A percentile compares a stretch with the other conserved stretches of the same genome.
phyloP scores from a whole-genome alignment of 2,329 filamentous ascomycete species.

The Pestalotiopsis sp. region DNA sequence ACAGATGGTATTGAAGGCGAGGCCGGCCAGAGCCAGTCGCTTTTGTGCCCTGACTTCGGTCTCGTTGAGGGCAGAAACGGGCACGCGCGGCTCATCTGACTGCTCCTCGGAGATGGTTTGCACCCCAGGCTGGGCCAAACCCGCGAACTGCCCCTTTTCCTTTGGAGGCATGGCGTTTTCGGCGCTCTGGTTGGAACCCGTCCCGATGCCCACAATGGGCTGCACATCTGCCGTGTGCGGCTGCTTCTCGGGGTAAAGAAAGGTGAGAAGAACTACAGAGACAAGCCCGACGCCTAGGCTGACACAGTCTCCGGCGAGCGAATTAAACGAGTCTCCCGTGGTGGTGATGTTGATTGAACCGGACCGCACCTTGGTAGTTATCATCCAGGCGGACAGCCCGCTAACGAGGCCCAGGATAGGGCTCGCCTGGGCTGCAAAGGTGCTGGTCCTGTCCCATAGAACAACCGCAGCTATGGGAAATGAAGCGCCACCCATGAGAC shows the following conservation, averaged over 20 bases:
- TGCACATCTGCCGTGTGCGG: neutral
- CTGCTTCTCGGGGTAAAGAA: conserved; percentile 28
- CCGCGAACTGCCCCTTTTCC: conserved; percentile 26
- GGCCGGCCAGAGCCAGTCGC: conserved; percentile 35
- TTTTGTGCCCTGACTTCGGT: conserved; percentile 43
- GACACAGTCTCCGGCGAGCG: conserved; percentile 39
- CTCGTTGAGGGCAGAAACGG: neutral
- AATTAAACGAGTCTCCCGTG: conserved; percentile 39
- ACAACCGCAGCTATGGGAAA: conserved; percentile 38
- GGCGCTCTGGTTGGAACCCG: conserved; percentile 21
- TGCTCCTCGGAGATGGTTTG: neutral
- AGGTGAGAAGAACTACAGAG: conserved; percentile 34
- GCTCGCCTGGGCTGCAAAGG: conserved; percentile 34
- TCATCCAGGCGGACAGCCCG: conserved; percentile 39
- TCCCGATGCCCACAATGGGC: conserved; percentile 21
- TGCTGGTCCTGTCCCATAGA: conserved; percentile 41
- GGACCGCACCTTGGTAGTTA: conserved; percentile 34
- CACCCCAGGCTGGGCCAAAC: conserved; percentile 10
- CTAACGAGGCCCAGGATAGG: conserved; percentile 36
- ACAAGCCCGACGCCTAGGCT: conserved; percentile 37
- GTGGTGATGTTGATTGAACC: conserved; percentile 37
- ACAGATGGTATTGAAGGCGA: conserved; percentile 38
- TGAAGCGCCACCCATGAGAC: conserved; percentile 40
- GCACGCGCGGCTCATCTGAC: neutral
- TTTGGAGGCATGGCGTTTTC: conserved; percentile 29